Evolutionary conservation across 805 yeast species (phyloP), one percentile per base, ranked within the genome.

Genomic region (Metschnikowia bowlesiae): DNA sequence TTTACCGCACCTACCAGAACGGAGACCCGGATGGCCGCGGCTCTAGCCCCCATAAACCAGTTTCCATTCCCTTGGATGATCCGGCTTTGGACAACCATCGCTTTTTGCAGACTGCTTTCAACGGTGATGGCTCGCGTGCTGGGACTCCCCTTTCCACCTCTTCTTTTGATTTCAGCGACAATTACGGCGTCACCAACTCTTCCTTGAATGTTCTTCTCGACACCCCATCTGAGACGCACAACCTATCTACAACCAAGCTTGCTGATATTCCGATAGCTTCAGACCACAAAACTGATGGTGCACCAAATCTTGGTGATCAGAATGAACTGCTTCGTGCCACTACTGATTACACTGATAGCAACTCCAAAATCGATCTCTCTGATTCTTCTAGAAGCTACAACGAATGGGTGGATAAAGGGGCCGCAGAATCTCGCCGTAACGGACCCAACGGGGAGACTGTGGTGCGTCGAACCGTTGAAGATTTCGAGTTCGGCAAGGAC

Each of bases 401-500:
- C 7, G 62, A 63, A 6, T 71, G 76, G 76, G 55, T 54, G 14
- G 63, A 67, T 33, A 60, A 57, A 36, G 76, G 75, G 1, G 71
- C 73, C 10, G 76, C 76, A 1, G 62, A 36, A 11, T 16, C 46
- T 2, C 44, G 44, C 6, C 14, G 28, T 1, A 39, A 48, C 11
- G 54, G 55, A 6, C 58, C 57, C 6, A 44, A 50, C 8, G 54
- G 63, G 2, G 56, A 54, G 29, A 56, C 57, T 31, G 54, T 71
- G 11, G 64, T 73, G 29, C 63, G 68, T 44, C 56, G 78, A 52
- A 67, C 66, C 2, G 78, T 74, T 2, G 54, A 53, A 26, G 78
- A 74, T 58, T 74, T 74, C 51, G 65, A 65, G 50, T 72, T 72
- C 46, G 78, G 78, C 6, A 63, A 65, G 42, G 61, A 59, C n/a